phyloP scores from a whole-genome alignment of 176 grass and related monocot genomes.

The Triticum dicoccoides region DNA sequence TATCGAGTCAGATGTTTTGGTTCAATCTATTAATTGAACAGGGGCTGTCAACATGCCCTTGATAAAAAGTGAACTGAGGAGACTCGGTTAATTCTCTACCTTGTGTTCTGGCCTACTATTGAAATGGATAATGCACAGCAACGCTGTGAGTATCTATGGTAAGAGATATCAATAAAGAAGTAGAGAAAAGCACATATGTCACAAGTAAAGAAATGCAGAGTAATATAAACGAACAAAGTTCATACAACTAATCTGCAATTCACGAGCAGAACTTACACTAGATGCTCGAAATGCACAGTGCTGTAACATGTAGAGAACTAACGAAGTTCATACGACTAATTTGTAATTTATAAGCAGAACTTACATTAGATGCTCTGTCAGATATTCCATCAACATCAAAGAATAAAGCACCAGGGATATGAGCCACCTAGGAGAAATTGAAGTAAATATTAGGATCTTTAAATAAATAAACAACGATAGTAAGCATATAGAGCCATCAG shows the following conservation, averaged over 20 bases:
- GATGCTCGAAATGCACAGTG: background rate
- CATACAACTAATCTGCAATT: too few species aligned
- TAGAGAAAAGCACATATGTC: background rate
- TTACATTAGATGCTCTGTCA: slow-evolving; percentile 74
- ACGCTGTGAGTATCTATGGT: background rate
- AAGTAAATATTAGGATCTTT: background rate
- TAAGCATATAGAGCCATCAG: background rate
- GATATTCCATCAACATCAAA: slow-evolving; percentile 98
- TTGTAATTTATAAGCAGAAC: background rate
- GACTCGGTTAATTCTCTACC: background rate
- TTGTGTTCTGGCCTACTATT: background rate
- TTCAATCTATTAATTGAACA: background rate
- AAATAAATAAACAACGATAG: background rate
- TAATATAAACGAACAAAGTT: too few species aligned
- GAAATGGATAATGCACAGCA: background rate
- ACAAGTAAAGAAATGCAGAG: background rate
- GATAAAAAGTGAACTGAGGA: background rate
- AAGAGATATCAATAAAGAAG: background rate
- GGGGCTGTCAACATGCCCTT: background rate
- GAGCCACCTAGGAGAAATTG: slow-evolving; percentile 64
- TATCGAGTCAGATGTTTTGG: background rate
- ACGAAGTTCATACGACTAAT: background rate
- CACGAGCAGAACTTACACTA: background rate
- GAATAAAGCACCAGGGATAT: slow-evolving; percentile 92
- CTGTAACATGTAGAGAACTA: background rate